These are phyloP conservation scores for Letharia columbiana DNA, from an alignment of 495 filamentous ascomycete genomes.

Conservation along the genomic window DNA sequence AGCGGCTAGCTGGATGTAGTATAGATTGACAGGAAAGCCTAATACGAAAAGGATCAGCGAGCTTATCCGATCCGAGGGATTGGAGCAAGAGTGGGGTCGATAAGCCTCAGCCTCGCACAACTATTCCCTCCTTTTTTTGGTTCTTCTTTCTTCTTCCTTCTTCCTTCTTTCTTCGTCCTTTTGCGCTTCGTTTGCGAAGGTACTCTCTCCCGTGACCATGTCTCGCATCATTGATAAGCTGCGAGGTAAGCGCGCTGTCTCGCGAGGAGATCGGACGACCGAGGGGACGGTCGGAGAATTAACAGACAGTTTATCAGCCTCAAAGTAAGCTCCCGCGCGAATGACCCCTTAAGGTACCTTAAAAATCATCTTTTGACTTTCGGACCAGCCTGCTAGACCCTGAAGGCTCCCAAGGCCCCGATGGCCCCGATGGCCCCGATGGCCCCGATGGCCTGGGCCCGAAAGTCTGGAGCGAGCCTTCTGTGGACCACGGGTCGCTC, in stretches of 20 bases:
- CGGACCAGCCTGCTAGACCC: not conserved
- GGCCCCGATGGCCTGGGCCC: not conserved
- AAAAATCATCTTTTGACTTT: not conserved
- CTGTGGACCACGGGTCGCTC: not conserved
- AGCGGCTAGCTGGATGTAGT: too few species aligned
- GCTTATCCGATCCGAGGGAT: too few species aligned
- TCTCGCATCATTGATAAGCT: not conserved
- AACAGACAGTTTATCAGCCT: not conserved
- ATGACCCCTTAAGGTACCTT: not conserved
- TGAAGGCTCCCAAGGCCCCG: not conserved
- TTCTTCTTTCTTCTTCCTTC: not conserved
- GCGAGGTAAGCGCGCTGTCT: not conserved
- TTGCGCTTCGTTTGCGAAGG: not conserved
- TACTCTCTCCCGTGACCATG: not conserved
- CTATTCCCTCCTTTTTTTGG: too few species aligned
- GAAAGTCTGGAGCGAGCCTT: slow-evolving; percentile 1
- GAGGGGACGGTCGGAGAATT: not conserved
- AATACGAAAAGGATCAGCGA: too few species aligned
- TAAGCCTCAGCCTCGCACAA: too few species aligned
- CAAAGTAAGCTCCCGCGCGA: not conserved
- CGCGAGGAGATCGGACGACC: not conserved
- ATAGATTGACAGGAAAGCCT: too few species aligned
- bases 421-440: too few species aligned
- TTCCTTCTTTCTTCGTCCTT: not conserved
- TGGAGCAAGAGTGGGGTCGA: too few species aligned